Evolutionary conservation across 768 basidiomycete genomes (phyloP).

Genomic region (Hypholoma fasciculare): DNA sequence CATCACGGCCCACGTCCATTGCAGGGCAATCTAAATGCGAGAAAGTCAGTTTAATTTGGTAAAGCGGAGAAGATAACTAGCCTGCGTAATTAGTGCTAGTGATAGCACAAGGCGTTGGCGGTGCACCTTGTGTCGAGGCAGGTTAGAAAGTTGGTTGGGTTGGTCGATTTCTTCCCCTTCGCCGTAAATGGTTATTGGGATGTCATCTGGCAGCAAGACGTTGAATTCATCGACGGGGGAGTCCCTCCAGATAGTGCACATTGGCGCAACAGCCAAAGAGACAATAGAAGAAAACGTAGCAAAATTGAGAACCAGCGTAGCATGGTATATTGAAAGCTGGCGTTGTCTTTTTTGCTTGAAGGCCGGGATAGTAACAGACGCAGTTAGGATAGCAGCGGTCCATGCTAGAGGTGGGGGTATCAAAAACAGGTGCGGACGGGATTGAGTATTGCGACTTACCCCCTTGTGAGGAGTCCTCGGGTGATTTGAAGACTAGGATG

Average conservation of each 20-base stretch:
- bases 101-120: slow-evolving; percentile 16
- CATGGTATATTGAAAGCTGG: slow-evolving; percentile 15
- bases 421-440: background rate
- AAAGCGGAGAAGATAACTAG: background rate
- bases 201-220: background rate
- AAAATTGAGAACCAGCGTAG: slow-evolving; percentile 18
- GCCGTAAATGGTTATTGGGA: slow-evolving; percentile 7
- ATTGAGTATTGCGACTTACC: background rate
- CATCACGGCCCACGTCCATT: slow-evolving; percentile 15
- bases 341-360: slow-evolving; percentile 13
- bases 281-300: slow-evolving; percentile 18
- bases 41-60: background rate
- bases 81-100: slow-evolving; percentile 14
- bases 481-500: slow-evolving; percentile 11
- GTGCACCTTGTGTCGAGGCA: slow-evolving; percentile 13
- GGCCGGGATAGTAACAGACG: slow-evolving; percentile 16
- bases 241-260: slow-evolving; percentile 16
- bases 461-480: slow-evolving; percentile 16
- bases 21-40: slow-evolving; percentile 9
- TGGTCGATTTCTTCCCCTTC: background rate
- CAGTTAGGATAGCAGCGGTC: slow-evolving; percentile 14
- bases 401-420: slow-evolving; percentile 6
- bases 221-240: background rate
- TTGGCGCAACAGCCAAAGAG: slow-evolving; percentile 19
- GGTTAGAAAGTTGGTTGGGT: slow-evolving; percentile 3